Conservation (phyloP, 352 stramenopile species). For the Sclerospora graminicola region DNA sequence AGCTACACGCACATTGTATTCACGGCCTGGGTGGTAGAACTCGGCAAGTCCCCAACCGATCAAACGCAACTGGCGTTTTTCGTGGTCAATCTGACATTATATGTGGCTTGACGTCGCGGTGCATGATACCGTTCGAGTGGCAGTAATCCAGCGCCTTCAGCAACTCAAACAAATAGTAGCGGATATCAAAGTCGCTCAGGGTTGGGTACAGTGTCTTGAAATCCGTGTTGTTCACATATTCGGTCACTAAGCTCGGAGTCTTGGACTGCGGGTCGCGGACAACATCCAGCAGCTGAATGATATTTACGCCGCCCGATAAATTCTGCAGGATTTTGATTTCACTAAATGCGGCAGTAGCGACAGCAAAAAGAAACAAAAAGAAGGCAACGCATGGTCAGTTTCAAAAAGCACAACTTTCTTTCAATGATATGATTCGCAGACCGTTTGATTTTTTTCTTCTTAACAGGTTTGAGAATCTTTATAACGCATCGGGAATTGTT, state of each 20-base stretch:
- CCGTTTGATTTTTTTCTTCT: slow-evolving; percentile 99
- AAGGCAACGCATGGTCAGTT: slow-evolving; percentile 6
- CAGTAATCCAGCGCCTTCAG: slow-evolving; percentile 96
- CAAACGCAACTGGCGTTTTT: slow-evolving; percentile 94
- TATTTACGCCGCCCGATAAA: slow-evolving; percentile 96
- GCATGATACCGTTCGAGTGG: slow-evolving; percentile 99
- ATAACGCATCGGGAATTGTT: slow-evolving; percentile 98
- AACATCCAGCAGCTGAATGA: slow-evolving; percentile 98
- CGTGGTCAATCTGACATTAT: slow-evolving; percentile 99
- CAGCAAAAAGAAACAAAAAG: background rate
- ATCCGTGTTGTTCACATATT: slow-evolving; percentile 99
- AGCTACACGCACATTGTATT: slow-evolving; percentile 99
- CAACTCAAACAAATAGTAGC: slow-evolving; percentile 98
- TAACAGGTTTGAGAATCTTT: slow-evolving; percentile 99
- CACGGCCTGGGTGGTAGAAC: slow-evolving; percentile 97
- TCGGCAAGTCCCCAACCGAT: slow-evolving; percentile 99
- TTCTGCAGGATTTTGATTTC: slow-evolving; percentile 99
- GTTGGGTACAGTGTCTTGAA: slow-evolving; percentile 99
- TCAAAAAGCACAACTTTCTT: background rate
- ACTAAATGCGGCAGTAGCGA: slow-evolving; percentile 16
- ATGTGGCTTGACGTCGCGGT: slow-evolving; percentile 99
- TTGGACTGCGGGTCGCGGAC: slow-evolving; percentile 97
- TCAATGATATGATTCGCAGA: slow-evolving; percentile 7
- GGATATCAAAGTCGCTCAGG: slow-evolving; percentile 97
- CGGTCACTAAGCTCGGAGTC: slow-evolving; percentile 97